These are phyloP conservation scores for Dactylellina sp. DNA, from an alignment of 2,329 filamentous ascomycete species.

Conservation along the genomic window DNA sequence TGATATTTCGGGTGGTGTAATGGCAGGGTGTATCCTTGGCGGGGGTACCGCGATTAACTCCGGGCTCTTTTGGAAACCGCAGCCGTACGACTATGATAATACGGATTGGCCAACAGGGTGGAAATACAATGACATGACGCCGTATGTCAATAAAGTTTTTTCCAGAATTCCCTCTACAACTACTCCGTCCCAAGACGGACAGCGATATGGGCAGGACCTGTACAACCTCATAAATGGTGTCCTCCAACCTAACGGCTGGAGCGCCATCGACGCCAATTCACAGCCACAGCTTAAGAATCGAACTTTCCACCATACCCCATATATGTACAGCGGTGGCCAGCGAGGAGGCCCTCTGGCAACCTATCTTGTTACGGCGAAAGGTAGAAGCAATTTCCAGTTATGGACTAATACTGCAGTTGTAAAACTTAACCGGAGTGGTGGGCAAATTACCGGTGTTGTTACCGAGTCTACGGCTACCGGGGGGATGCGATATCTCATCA, in stretches of 20 bases:
- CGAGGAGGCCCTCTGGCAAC: constrained; percentile 77
- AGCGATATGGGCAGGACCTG: constrained; percentile 75
- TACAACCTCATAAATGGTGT: constrained; percentile 73
- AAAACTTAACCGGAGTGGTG: constrained; percentile 73
- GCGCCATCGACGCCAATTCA: constrained; percentile 71
- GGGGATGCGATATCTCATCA: constrained; percentile 71
- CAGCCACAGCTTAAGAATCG: constrained; percentile 74
- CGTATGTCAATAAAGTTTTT: constrained; percentile 73
- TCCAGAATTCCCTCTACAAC: constrained; percentile 77
- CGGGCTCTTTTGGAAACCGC: constrained; percentile 71
- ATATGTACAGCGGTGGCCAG: constrained; percentile 76
- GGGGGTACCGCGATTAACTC: constrained; percentile 76
- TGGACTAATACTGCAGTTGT: constrained; percentile 76
- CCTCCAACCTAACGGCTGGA: constrained; percentile 73
- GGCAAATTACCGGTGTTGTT: constrained; percentile 75
- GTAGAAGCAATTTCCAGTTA: constrained; percentile 74
- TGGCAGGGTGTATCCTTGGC: constrained; percentile 78
- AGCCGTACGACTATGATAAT: constrained; percentile 74
- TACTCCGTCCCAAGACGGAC: constrained; percentile 74
- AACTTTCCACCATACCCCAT: constrained; percentile 73
- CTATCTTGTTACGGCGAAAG: constrained; percentile 74
- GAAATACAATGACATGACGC: constrained; percentile 73
- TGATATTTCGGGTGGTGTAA: constrained; percentile 73
- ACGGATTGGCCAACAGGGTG: constrained; percentile 78
- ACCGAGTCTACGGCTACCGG: constrained; percentile 69